Percentiles rank a stretch among this genome's conserved stretches.
phyloP scores from a whole-genome alignment of 257 asterid species.

The Penstemon barbatus region DNA sequence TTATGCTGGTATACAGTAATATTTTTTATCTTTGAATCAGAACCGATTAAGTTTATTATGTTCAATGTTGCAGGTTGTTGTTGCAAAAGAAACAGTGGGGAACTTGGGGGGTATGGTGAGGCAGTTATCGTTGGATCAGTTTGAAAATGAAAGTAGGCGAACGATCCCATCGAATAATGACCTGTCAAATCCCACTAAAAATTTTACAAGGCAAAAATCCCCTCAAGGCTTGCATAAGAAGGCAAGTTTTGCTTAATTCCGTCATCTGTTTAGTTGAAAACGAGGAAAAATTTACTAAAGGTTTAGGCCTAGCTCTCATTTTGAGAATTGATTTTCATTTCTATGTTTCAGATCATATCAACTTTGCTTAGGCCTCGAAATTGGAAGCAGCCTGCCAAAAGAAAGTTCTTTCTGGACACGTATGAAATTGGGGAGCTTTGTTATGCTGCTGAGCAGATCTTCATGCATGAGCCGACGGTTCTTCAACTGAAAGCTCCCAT shows the following conservation, averaged over 20 bases:
- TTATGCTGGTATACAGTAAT: constrained; percentile 6
- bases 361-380: constrained; percentile 89
- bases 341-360: constrained; percentile 70
- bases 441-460: constrained; percentile 97
- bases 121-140: constrained; percentile 95
- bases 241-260: constrained; percentile 49
- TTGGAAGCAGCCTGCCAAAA: constrained; percentile 90
- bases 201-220: constrained; percentile 75
- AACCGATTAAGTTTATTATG: constrained; percentile 20
- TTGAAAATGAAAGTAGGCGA: constrained; percentile 97
- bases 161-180: constrained; percentile 80
- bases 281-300: not conserved
- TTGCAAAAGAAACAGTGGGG: constrained; percentile 93
- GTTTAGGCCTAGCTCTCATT: constrained; percentile 17
- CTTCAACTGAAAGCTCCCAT: constrained; percentile 98
- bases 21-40: constrained; percentile 7
- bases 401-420: constrained; percentile 94
- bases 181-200: constrained; percentile 76
- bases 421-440: constrained; percentile 99
- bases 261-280: not conserved
- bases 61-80: constrained; percentile 78
- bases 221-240: constrained; percentile 99
- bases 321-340: constrained; percentile 20
- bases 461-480: constrained; percentile 95
- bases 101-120: constrained; percentile 98